Base-by-base conservation (phyloP, 179 eudicot species). In the Monotropa hypopitys region DNA sequence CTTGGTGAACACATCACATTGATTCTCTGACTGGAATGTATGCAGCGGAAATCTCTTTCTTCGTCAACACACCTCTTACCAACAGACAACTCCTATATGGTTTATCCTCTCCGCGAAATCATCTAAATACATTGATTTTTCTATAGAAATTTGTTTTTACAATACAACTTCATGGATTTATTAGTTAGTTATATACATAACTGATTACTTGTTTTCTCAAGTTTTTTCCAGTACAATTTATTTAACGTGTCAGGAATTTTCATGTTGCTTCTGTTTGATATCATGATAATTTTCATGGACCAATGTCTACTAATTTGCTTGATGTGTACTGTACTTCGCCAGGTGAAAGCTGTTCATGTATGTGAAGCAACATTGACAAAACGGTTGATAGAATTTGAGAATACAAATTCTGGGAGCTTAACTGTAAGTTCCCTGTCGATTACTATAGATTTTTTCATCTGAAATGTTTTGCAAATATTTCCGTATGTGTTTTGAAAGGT, bases 281-380 rank as follows among this genome's bases (percentile, higher is more conserved):
- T 50, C 13, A 32, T 3, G 51, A 69, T 43, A 42, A 43, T 72
- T 72, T 50, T 11, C 16, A 49, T 50, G 42, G 38, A 32, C 23
- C 23, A 33, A 18, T 72, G 40, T 20, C 40, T 50, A 16, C 23
- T 72, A 49, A 28, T 28, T 59, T 74, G 53, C 33, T 70, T 47
- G 35, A 42, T 51, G 20, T 46, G 1, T 38, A 20, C 43, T 57
- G 21, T 76, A 42, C 33, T 56, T 66, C 30, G 8, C 38, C 65
- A 88, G 90, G 80, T 81, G 46, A 80, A 77, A 74, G 70, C 81
- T 81, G 90, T 88, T 18, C 90, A 88, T 81, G 79, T 88, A 43
- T 88, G 90, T 78, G 90, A 88, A 86, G 90, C 88, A 49, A 88
- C 90, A 51, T 81, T 88, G 84, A 84, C 86, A 54, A 88, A 84